A percentile compares a stretch with the other conserved stretches of the same genome.
Conservation (phyloP, 768 basidiomycete species). For the Naganishia friedmannii region DNA sequence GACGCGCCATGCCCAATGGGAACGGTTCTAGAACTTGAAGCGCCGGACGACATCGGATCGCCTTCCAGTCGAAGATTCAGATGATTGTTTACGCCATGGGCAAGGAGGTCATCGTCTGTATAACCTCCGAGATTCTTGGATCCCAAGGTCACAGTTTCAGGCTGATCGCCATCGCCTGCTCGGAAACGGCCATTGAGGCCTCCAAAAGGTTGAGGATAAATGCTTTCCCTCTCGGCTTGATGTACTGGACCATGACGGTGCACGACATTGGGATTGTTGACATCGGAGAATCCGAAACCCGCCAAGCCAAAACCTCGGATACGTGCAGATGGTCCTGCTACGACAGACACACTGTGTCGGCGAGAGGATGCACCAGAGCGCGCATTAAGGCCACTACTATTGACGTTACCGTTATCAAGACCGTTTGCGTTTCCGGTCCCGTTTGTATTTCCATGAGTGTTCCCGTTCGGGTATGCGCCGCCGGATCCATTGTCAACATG, state of each 20-base stretch:
- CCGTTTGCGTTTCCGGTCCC: background rate
- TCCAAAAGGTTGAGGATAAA: conserved; percentile 18
- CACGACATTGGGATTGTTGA: conserved; percentile 17
- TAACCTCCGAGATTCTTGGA: conserved; percentile 32
- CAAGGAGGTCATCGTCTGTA: conserved; percentile 41
- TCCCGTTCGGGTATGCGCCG: background rate
- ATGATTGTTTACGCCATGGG: conserved; percentile 40
- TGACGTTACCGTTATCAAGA: background rate
- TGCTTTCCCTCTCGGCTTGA: conserved; percentile 9
- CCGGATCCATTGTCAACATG: background rate
- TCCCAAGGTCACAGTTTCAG: conserved; percentile 34
- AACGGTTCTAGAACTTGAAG: background rate
- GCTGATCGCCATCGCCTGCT: conserved; percentile 14
- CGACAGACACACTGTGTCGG: conserved; percentile 48
- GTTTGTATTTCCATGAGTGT: background rate
- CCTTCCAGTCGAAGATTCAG: conserved; percentile 31
- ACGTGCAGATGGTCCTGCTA: conserved; percentile 44
- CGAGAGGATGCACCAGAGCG: conserved; percentile 43
- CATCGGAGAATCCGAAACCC: conserved; percentile 38
- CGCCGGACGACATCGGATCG: background rate
- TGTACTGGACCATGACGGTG: conserved; percentile 10
- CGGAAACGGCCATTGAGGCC: conserved; percentile 14
- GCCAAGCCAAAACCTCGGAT: conserved; percentile 38
- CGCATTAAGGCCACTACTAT: background rate
- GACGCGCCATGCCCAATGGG: background rate